A percentile compares a stretch with the other conserved stretches of the same genome.
Conservation (phyloP, 2,329 filamentous ascomycete genomes). For the Dactylella cylindrospora region DNA sequence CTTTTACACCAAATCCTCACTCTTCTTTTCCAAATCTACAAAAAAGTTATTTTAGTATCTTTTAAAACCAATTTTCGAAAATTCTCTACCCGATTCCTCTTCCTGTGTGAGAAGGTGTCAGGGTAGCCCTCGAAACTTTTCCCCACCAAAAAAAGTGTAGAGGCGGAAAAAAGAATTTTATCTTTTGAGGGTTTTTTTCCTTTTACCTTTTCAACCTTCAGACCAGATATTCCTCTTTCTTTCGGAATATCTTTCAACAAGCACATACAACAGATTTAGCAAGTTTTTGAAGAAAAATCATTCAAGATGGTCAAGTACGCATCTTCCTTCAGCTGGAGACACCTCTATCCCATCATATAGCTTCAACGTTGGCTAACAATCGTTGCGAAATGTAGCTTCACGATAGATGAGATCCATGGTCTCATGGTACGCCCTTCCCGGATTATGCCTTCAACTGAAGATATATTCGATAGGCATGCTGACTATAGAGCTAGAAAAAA, state of each 20-base stretch:
- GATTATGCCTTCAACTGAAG: neutral
- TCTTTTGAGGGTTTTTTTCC: slow-evolving; percentile 28
- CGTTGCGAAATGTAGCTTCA: slow-evolving; percentile 70
- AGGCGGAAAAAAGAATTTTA: slow-evolving; percentile 32
- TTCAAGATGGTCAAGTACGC: slow-evolving; percentile 99
- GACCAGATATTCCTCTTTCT: slow-evolving; percentile 9
- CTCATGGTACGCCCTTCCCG: slow-evolving; percentile 60
- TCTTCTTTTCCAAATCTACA: slow-evolving; percentile 11
- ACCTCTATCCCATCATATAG: neutral
- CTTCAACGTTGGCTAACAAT: slow-evolving; percentile 20
- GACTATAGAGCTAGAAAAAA: slow-evolving; percentile 46
- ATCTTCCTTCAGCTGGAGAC: slow-evolving; percentile 14
- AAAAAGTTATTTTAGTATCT: slow-evolving; percentile 16
- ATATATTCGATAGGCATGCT: no score
- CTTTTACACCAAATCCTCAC: no score
- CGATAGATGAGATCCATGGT: slow-evolving; percentile 84
- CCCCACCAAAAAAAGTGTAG: slow-evolving; percentile 30
- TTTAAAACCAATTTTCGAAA: slow-evolving; percentile 6
- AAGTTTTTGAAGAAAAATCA: slow-evolving; percentile 62
- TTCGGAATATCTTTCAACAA: slow-evolving; percentile 47
- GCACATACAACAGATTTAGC: slow-evolving; percentile 28
- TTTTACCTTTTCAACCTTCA: slow-evolving; percentile 6
- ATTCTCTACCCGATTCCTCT: slow-evolving; percentile 38
- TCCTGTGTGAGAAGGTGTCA: slow-evolving; percentile 37
- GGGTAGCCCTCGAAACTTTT: slow-evolving; percentile 36